Base-by-base conservation (phyloP, 192 early-diverging fungal genomes). In the Coemansia sp. region DNA sequence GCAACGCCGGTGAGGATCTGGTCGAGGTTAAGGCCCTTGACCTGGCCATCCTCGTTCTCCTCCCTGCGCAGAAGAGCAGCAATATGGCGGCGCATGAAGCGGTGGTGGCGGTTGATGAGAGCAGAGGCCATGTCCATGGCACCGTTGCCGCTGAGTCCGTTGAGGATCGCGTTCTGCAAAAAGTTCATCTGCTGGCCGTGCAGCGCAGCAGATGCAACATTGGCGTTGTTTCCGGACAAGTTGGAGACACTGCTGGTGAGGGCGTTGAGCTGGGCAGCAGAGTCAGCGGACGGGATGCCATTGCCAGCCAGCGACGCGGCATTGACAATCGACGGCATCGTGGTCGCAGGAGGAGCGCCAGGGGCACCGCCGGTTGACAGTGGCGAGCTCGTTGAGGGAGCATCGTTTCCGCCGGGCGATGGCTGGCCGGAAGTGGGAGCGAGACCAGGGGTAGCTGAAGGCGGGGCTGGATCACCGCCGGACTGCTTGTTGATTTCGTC, bases 111-210 rank as follows among this genome's bases (percentile, higher is more conserved):
- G 33, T 65, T 59, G 57, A 64, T 57, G 37, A 70, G 59, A 23
- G 71, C 67, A 9, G 64, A 67, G 19, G 67, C 71, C 42, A 80
- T 48, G 19, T 67, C 68, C 28, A 66, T 52, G 13, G 55, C 61
- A 54, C 64, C 64, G 41, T 65, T 65, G 14, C 55, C 61, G 23
- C 54, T 42, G 55, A 80, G 58, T 28, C 77, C 59, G 61, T 70
- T 74, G 41, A 74, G 61, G 11, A 80, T 57, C 30, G 72, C 61
- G 67, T 67, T 67, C 60, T 80, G 64, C 67, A 80, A 57, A 25
- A 80, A 80, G 60, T 69, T 61, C 25, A 79, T 64, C 57, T 79
- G 76, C 70, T 79, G 76, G 67, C 59, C 47, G 63, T 79, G 76
- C 45, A 79, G 64, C n/a, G 76, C 67, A 20, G 70, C 66, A 25